A percentile compares a stretch with the other conserved stretches of the same genome.
Conservation (phyloP, 2,329 filamentous ascomycete species). For the Neodidymelliopsis sp. region DNA sequence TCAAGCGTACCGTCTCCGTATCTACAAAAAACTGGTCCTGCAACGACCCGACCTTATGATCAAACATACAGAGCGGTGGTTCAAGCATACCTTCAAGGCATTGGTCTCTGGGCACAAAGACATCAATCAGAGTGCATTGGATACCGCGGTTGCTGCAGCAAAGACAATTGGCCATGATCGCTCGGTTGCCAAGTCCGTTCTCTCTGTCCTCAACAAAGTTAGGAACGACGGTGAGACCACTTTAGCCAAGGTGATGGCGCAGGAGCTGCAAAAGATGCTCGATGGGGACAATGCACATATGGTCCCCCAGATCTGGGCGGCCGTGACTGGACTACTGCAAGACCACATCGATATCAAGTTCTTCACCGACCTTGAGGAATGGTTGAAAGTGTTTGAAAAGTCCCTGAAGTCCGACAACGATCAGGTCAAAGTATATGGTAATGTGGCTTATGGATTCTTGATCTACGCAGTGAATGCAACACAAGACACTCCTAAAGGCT, state of each 20-base stretch:
- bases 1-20: slow-evolving; percentile 75
- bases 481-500: slow-evolving; percentile 60
- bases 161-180: slow-evolving; percentile 73
- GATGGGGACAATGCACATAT: slow-evolving; percentile 66
- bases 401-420: slow-evolving; percentile 84
- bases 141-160: slow-evolving; percentile 74
- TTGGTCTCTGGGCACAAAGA: slow-evolving; percentile 82
- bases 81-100: slow-evolving; percentile 80
- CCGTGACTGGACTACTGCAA: slow-evolving; percentile 79
- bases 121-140: slow-evolving; percentile 76
- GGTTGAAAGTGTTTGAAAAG: slow-evolving; percentile 79
- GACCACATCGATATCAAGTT: slow-evolving; percentile 63
- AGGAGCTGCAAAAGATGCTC: slow-evolving; percentile 67
- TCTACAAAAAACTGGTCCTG: slow-evolving; percentile 79
- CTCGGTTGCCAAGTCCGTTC: slow-evolving; percentile 70
- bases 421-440: slow-evolving; percentile 70
- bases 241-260: slow-evolving; percentile 66
- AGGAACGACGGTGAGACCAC: slow-evolving; percentile 64
- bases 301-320: slow-evolving; percentile 90
- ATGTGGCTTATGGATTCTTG: slow-evolving; percentile 85
- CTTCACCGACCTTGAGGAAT: slow-evolving; percentile 78
- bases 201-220: slow-evolving; percentile 66
- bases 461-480: slow-evolving; percentile 76
- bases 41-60: slow-evolving; percentile 77
- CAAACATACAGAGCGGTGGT: slow-evolving; percentile 74